Conservation (phyloP, 2,329 filamentous ascomycete genomes). For the Monilinia laxa region DNA sequence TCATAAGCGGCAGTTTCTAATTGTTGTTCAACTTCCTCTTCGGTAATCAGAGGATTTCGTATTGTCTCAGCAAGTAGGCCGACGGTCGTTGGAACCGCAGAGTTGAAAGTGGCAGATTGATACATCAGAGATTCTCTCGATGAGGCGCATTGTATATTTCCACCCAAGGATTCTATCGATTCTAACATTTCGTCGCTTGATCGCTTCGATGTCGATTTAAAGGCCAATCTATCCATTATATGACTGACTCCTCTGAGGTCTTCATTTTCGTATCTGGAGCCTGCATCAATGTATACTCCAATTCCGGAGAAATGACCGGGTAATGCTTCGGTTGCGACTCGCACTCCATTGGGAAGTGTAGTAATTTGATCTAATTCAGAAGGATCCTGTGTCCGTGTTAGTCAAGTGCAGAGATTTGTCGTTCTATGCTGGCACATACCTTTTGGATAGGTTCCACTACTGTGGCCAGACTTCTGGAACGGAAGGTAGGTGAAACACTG, state of each 20-base stretch:
- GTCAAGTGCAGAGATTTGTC: slow-evolving; percentile 8
- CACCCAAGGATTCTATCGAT: slow-evolving; percentile 81
- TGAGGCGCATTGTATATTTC: slow-evolving; percentile 95
- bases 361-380: slow-evolving; percentile 85
- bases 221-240: slow-evolving; percentile 92
- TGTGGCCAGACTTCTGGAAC: slow-evolving; percentile 38
- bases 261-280: slow-evolving; percentile 88
- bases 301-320: slow-evolving; percentile 94
- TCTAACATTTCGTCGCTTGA: slow-evolving; percentile 84
- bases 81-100: slow-evolving; percentile 77
- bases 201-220: slow-evolving; percentile 77
- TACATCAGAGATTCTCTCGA: slow-evolving; percentile 98
- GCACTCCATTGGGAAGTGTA: slow-evolving; percentile 85
- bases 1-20: slow-evolving; percentile 92
- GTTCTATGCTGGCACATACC: slow-evolving; percentile 26
- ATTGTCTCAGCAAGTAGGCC: slow-evolving; percentile 91
- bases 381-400: slow-evolving; percentile 60
- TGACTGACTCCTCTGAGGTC: slow-evolving; percentile 87
- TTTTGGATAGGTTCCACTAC: slow-evolving; percentile 40
- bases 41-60: slow-evolving; percentile 77
- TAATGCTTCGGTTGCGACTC: slow-evolving; percentile 90
- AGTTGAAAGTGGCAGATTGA: slow-evolving; percentile 96
- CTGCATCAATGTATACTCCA: slow-evolving; percentile 92
- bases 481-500: slow-evolving; percentile 32
- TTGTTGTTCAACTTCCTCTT: slow-evolving; percentile 83